These are phyloP conservation scores for Sporisorium scitamineum DNA, from an alignment of 1,284 basidiomycete genomes.

Conservation along the genomic window DNA sequence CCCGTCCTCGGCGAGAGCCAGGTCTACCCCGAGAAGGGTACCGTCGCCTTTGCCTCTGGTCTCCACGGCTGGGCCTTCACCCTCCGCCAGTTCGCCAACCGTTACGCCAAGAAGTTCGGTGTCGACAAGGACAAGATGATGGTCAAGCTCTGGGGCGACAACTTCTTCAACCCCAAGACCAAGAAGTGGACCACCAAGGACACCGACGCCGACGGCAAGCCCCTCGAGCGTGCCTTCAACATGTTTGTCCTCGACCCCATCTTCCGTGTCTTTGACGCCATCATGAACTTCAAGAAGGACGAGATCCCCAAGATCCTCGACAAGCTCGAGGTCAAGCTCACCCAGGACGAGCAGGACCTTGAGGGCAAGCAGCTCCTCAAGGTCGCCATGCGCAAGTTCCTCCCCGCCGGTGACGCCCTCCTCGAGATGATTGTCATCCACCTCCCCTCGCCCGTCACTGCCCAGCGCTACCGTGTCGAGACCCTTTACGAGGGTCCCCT, in stretches of 20 bases:
- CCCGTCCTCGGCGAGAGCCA: constrained; percentile 95
- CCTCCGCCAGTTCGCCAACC: constrained; percentile 93
- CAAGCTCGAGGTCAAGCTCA: constrained; percentile 95
- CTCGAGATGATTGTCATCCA: constrained; percentile 99
- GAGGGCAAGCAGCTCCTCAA: constrained; percentile 98
- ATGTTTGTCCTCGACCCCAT: constrained; percentile 98
- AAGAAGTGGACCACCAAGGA: constrained; percentile 94
- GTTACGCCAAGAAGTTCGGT: constrained; percentile 99
- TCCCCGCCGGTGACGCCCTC: constrained; percentile 97
- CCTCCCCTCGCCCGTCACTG: constrained; percentile 88
- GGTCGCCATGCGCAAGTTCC: constrained; percentile 99
- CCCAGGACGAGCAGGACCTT: constrained; percentile 89
- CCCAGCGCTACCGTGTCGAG: constrained; percentile 98
- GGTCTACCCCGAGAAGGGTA: constrained; percentile 98
- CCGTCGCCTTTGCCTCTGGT: constrained; percentile 98
- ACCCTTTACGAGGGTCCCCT: constrained; percentile 99
- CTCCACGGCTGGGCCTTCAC: constrained; percentile 99
- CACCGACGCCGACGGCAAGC: constrained; percentile 84
- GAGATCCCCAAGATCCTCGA: constrained; percentile 85
- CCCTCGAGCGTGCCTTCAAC: constrained; percentile 76
- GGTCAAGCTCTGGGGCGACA: constrained; percentile 98
- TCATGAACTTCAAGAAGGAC: constrained; percentile 99
- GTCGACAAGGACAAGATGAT: constrained; percentile 99
- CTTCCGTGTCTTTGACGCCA: constrained; percentile 97
- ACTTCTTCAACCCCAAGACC: constrained; percentile 98